Evolutionary conservation across 441 rosid species (phyloP).

Genomic region (Pelargonium cotyledonis): DNA sequence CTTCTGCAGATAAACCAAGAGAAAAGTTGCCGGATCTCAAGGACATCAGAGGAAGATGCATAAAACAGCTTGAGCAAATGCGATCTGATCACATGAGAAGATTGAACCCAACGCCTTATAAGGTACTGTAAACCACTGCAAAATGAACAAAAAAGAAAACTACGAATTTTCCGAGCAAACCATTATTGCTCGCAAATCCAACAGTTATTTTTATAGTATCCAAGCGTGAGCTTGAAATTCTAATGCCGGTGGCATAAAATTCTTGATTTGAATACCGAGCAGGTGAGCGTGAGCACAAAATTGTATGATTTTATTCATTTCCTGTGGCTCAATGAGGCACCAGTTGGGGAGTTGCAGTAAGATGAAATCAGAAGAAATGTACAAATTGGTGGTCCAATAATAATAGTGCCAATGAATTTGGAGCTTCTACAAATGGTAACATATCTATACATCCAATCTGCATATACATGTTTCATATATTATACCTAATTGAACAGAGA

Average conservation of each 20-base stretch:
- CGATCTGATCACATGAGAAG: constrained; percentile 95
- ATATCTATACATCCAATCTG: no score
- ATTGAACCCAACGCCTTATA: constrained; percentile 95
- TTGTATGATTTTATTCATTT: constrained; percentile 93
- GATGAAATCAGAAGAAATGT: no score
- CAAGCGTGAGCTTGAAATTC: no score
- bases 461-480: no score
- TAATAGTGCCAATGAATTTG: no score
- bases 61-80: constrained; percentile 81
- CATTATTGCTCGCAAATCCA: not conserved
- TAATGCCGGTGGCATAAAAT: no score
- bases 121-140: constrained; percentile 34
- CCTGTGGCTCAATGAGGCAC: constrained; percentile 98
- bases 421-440: no score
- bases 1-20: constrained; percentile 41
- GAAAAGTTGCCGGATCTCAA: constrained; percentile 61
- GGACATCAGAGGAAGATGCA: constrained; percentile 63
- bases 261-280: constrained; percentile 6
- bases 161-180: no score
- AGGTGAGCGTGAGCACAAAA: constrained; percentile 93
- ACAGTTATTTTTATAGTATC: no score
- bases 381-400: no score
- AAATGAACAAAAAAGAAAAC: not conserved
- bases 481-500: no score
- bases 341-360: constrained; percentile 84